Conservation (phyloP, 768 basidiomycete species). For the Lactarius indigo region DNA sequence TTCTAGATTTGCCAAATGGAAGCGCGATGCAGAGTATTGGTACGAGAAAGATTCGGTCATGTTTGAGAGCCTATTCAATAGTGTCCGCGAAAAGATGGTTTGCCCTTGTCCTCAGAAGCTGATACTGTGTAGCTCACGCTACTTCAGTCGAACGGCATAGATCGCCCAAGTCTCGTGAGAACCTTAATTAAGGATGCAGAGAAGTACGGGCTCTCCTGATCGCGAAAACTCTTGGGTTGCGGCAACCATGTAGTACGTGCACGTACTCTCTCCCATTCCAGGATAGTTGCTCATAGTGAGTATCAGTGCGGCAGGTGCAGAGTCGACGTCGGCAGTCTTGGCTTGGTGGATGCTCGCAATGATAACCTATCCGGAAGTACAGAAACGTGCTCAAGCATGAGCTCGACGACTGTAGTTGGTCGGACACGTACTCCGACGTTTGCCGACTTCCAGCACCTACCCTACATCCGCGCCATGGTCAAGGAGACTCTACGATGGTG, state of each 20-base stretch:
- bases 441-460: slow-evolving; percentile 13
- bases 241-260: slow-evolving; percentile 2
- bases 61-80: slow-evolving; percentile 8
- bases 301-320: slow-evolving; percentile 5
- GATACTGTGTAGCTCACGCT: too few species aligned
- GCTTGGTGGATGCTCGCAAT: slow-evolving; percentile 16
- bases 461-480: slow-evolving; percentile 22
- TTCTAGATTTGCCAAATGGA: slow-evolving; percentile 15
- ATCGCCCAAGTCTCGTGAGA: slow-evolving; percentile 1
- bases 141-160: neutral
- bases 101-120: neutral
- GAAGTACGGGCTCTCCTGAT: neutral
- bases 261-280: neutral
- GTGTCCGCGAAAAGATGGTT: slow-evolving; percentile 5
- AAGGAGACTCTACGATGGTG: slow-evolving; percentile 23
- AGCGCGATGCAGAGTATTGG: slow-evolving; percentile 11
- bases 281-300: neutral
- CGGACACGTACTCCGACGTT: slow-evolving; percentile 14
- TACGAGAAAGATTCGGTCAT: slow-evolving; percentile 6
- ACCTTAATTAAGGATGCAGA: neutral
- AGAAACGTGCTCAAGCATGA: slow-evolving; percentile 10
- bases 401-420: slow-evolving; percentile 16
- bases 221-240: slow-evolving; percentile 4
- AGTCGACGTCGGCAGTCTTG: neutral
- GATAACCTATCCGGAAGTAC: slow-evolving; percentile 8